Conservation (phyloP, 129 eudicot genomes). For the Flaveria linearis region DNA sequence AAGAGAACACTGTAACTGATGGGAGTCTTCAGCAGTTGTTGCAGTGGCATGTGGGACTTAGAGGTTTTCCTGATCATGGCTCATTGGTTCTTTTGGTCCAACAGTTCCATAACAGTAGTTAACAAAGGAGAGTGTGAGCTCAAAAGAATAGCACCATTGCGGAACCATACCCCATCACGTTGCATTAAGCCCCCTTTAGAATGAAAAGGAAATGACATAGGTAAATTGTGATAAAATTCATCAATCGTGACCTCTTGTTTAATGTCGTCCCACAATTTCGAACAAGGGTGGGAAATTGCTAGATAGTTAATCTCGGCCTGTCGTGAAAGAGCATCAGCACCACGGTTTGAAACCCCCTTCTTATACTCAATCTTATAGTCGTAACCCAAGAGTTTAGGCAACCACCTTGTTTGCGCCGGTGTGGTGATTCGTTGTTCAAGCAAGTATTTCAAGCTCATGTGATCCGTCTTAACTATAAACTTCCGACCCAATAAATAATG, state of each 20-base stretch:
- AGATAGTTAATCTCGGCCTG: not conserved
- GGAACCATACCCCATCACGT: too few relatives aligned
- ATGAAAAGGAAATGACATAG: not conserved
- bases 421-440: not conserved
- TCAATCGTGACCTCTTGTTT: not conserved
- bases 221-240: not conserved
- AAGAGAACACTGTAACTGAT: too few relatives aligned
- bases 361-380: conserved; percentile 2
- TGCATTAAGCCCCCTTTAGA: too few relatives aligned
- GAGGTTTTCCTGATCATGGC: too few relatives aligned
- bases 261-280: not conserved
- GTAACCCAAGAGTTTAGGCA: conserved; percentile 1
- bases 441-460: not conserved
- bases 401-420: not conserved
- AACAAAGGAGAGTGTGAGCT: not conserved
- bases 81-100: too few relatives aligned
- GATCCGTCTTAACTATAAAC: not conserved
- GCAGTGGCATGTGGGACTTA: too few relatives aligned
- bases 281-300: not conserved
- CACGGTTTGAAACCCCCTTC: not conserved
- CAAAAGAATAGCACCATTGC: not conserved
- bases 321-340: not conserved
- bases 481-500: not conserved
- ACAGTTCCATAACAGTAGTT: not conserved
- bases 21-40: too few relatives aligned